Percentiles rank a stretch among this genome's conserved stretches.
Evolutionary conservation across 805 yeast species (phyloP).

Genomic region (Hanseniaspora mollemarum): DNA sequence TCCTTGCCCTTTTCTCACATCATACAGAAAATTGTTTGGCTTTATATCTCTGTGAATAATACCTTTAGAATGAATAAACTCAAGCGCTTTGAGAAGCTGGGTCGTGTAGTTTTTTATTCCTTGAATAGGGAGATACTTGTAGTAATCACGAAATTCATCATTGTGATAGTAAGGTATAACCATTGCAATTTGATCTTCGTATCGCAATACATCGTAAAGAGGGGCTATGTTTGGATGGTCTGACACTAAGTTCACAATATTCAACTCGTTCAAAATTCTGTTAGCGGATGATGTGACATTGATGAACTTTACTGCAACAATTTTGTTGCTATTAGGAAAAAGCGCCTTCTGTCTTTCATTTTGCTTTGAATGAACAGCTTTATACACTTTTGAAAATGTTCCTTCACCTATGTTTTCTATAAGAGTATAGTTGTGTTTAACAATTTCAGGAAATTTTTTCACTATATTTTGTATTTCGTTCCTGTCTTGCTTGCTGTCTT

Average conservation of each 20-base stretch:
- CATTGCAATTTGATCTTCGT: conserved; percentile 85
- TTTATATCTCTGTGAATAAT: conserved; percentile 90
- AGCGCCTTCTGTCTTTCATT: conserved; percentile 25
- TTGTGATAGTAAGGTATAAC: conserved; percentile 85
- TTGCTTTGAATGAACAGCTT: conserved; percentile 24
- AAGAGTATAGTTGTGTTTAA: conserved; percentile 26
- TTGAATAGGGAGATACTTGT: conserved; percentile 61
- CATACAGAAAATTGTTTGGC: conserved; percentile 62
- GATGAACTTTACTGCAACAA: conserved; percentile 82
- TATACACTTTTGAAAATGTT: conserved; percentile 76
- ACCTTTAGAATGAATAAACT: conserved; percentile 56
- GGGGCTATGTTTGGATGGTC: conserved; percentile 76
- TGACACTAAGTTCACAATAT: conserved; percentile 54
- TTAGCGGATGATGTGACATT: conserved; percentile 92
- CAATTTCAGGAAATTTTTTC: conserved; percentile 42
- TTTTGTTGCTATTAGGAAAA: conserved; percentile 19
- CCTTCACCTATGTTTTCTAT: conserved; percentile 59
- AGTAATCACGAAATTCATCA: conserved; percentile 79
- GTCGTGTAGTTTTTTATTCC: conserved; percentile 74
- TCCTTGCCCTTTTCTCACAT: conserved; percentile 60
- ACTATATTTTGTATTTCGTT: conserved; percentile 49
- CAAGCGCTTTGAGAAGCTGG: conserved; percentile 63
- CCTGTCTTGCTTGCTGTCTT: conserved; percentile 18
- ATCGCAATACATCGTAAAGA: conserved; percentile 71
- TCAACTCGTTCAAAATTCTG: conserved; percentile 79